Conservation (phyloP, 2,329 filamentous ascomycete species). For the Colletotrichum nymphaeae region DNA sequence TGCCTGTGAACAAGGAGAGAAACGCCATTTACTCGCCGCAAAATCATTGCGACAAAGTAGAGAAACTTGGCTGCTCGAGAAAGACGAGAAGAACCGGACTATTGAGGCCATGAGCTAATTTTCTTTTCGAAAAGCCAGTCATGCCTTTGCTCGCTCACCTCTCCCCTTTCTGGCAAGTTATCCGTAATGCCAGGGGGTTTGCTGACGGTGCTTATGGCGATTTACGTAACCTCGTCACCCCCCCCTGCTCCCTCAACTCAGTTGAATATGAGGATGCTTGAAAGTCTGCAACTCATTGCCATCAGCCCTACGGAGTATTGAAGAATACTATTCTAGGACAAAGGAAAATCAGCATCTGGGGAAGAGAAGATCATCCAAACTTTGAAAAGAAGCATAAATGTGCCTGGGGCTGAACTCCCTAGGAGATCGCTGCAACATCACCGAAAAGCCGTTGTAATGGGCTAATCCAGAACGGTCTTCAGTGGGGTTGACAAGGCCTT, state of each 20-base stretch:
- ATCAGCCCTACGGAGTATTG: neutral
- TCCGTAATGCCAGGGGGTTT: neutral
- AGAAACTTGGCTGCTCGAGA: neutral
- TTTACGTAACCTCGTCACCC: neutral
- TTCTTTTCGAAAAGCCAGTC: neutral
- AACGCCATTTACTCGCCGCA: neutral
- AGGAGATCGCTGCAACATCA: neutral
- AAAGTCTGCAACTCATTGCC: neutral
- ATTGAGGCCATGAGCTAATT: neutral
- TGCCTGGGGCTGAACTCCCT: neutral
- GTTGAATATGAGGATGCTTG: neutral
- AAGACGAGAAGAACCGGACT: neutral
- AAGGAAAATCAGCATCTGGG: neutral
- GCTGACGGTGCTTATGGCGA: too few relatives aligned
- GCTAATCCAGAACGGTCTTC: neutral
- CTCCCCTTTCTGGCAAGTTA: neutral
- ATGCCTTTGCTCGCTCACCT: neutral
- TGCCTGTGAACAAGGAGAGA: neutral
- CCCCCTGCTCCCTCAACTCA: neutral
- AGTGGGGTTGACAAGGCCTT: neutral
- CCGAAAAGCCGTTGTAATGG: neutral
- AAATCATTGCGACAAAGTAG: neutral
- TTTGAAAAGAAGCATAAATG: neutral
- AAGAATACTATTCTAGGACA: fast-evolving
- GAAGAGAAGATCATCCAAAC: too few relatives aligned